Percentiles rank a stretch among this genome's conserved stretches.
Evolutionary conservation across 2,329 filamentous ascomycete species (phyloP).

Genomic region (Cucurbitaria berberidis): DNA sequence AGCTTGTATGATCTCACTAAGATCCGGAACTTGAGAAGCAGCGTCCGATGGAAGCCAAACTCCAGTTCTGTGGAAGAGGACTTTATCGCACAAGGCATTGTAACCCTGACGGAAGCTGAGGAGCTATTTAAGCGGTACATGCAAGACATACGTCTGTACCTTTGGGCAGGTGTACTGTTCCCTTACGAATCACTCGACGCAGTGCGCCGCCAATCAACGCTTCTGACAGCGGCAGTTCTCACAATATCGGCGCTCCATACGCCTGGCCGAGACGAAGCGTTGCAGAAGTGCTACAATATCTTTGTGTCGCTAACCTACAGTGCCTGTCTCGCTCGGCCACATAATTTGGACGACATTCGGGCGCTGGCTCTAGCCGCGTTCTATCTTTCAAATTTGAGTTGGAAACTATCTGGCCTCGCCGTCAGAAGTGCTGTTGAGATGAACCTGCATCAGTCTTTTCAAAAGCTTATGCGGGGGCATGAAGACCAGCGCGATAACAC

Average conservation of each 20-base stretch:
- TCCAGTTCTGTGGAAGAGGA: constrained; percentile 38
- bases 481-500: constrained; percentile 46
- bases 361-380: constrained; percentile 50
- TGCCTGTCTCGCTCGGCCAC: constrained; percentile 43
- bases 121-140: constrained; percentile 39
- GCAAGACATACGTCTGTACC: constrained; percentile 38
- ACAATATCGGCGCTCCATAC: constrained; percentile 40
- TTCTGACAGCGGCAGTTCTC: constrained; percentile 41
- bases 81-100: constrained; percentile 41
- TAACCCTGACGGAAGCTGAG: constrained; percentile 35
- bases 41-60: constrained; percentile 29
- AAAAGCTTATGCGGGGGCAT: constrained; percentile 44
- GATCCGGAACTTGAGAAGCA: constrained; percentile 42
- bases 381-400: constrained; percentile 50
- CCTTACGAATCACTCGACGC: constrained; percentile 38
- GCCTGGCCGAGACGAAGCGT: constrained; percentile 32
- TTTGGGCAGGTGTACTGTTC: constrained; percentile 43
- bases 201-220: constrained; percentile 37
- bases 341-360: constrained; percentile 49
- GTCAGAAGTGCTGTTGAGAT: constrained; percentile 51
- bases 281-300: constrained; percentile 42
- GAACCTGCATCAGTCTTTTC: constrained; percentile 49
- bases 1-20: constrained; percentile 43
- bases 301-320: constrained; percentile 43
- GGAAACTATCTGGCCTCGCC: constrained; percentile 49